Evolutionary conservation across 495 filamentous ascomycete genomes (phyloP), one percentile per base, ranked within the genome.

Genomic region (Penicillium macrosclerotiorum): DNA sequence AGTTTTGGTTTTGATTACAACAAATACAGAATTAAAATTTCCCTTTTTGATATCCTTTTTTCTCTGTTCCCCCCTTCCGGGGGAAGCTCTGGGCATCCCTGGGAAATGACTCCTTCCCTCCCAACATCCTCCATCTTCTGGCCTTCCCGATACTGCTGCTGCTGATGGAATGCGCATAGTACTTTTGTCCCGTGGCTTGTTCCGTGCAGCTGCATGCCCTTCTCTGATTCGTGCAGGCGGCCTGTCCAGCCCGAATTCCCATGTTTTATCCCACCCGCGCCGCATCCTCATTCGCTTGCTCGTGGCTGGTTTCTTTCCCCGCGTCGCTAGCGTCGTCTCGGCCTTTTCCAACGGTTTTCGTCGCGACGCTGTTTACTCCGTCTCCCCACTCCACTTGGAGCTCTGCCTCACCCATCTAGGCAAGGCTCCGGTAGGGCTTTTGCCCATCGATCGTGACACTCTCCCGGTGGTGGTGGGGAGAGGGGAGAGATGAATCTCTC

Each of bases 281-380:
- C 11, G n/a, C 1, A 5, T 11, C 33, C 8, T 18, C 16, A 46
- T 46, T 46, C 33, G 43, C 42, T 17, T 17, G 25, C 8, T 20
- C n/a, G 16, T 27, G 33, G 25, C n/a, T 20, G 30, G 12, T 31
- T 17, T 17, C 31, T 18, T 24, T 37, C 46, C 46, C 46, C 38
- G 46, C 46, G 46, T 42, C 46, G 18, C 39, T 49, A 49, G 46
- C 25, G 46, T 25, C 41, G 45, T 19, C 39, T 49, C 46, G 38
- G 46, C 31, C 36, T 19, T 27, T 26, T 30, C 30, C 37, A 49
- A 49, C 46, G 38, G 46, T 42, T 49, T 48, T 39, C n/a, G 19
- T 27, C 45, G 16, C 23, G 16, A 14, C 3, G 16, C 14, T 26
- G 3, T 8, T 18, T 12, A 19, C 38, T 11, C n/a, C n/a, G n/a